Base-by-base conservation (phyloP, 306 rosid species). In the Ormosia emarginata region DNA sequence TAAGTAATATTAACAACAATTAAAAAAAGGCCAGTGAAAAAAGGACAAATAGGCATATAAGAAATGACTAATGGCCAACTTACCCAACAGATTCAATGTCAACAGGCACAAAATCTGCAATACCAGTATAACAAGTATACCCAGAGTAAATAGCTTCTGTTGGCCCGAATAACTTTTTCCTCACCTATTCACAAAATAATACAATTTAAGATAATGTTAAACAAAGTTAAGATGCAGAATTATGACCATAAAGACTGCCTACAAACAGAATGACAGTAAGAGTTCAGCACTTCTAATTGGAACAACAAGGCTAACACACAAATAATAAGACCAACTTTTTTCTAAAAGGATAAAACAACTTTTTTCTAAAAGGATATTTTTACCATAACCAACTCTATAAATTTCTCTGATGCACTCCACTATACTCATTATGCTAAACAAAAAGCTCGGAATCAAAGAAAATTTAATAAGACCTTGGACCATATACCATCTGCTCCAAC, bases 401-500 rank as follows among this genome's bases (percentile, higher is more conserved):
- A 70, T 50, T 68, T 50, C 71, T 47, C 56, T 39, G 4, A 80
- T 57, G 71, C 32, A 70, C 34, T 70, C 46, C 0, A 73, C 13
- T 32, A 14, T 14, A 1, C 70, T 62, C 12, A 0, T 41, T 71
- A 52, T 53, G 61, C 43, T 36, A 33, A 79, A 69, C 10, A 64
- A 76, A 47, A 71, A 66, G 10, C 64, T 77, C 2, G 8, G 18
- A 75, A 56, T 55, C 10, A 53, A 74, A 81, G 68, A 58, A 52
- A 66, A 44, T 5, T 44, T 33, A 79, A 46, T 29, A 61, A 18
- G 84, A 93, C 99, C 99, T 95, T 92, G 67, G 99, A 95, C 97
- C 99, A 80, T 78, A 95, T 95, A 77, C 99, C 99, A 76, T 95
- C 99, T 18, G 99, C 98, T 75, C 99, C 99, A 79, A 95, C 93